phyloP scores from a whole-genome alignment of 192 early-diverging fungal genomes.

The Coemansia sp. region DNA sequence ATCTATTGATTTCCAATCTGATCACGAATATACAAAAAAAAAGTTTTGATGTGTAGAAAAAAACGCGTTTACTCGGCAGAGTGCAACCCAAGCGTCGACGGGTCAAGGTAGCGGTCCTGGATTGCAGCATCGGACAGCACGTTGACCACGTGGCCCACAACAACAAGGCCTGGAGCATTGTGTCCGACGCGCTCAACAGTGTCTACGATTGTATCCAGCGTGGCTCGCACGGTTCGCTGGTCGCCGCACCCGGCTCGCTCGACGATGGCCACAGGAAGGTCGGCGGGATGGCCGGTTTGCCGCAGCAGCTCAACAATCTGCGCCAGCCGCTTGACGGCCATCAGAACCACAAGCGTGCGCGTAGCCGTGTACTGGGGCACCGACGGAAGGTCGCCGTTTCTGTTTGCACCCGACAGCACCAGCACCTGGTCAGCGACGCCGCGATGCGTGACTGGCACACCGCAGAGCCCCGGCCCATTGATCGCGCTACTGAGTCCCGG shows the following conservation, averaged over 20 bases:
- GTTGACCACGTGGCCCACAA: slow-evolving; percentile 72
- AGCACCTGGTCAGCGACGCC: slow-evolving; percentile 86
- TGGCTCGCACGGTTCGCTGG: slow-evolving; percentile 70
- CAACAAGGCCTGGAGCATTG: slow-evolving; percentile 75
- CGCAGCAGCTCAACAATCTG: slow-evolving; percentile 65
- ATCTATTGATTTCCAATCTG: background rate
- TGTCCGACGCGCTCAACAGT: slow-evolving; percentile 65
- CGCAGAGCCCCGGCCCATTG: slow-evolving; percentile 71
- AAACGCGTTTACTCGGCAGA: slow-evolving; percentile 32
- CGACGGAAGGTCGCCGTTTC: slow-evolving; percentile 75
- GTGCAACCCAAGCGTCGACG: slow-evolving; percentile 40
- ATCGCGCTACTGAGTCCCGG: slow-evolving; percentile 80
- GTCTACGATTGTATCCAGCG: slow-evolving; percentile 63
- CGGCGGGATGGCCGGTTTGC: slow-evolving; percentile 62
- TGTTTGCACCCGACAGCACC: slow-evolving; percentile 77
- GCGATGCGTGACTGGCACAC: slow-evolving; percentile 85
- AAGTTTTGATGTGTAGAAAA: background rate
- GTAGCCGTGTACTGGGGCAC: slow-evolving; percentile 66
- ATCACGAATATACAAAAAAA: background rate
- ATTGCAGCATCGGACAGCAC: slow-evolving; percentile 47
- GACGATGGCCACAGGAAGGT: slow-evolving; percentile 75
- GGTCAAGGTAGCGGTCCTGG: slow-evolving; percentile 46
- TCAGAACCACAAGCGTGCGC: slow-evolving; percentile 81
- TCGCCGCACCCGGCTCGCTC: slow-evolving; percentile 80
- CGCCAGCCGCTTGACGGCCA: slow-evolving; percentile 75